phyloP scores from a whole-genome alignment of 768 basidiomycete species.

The Agrocybe pediades region DNA sequence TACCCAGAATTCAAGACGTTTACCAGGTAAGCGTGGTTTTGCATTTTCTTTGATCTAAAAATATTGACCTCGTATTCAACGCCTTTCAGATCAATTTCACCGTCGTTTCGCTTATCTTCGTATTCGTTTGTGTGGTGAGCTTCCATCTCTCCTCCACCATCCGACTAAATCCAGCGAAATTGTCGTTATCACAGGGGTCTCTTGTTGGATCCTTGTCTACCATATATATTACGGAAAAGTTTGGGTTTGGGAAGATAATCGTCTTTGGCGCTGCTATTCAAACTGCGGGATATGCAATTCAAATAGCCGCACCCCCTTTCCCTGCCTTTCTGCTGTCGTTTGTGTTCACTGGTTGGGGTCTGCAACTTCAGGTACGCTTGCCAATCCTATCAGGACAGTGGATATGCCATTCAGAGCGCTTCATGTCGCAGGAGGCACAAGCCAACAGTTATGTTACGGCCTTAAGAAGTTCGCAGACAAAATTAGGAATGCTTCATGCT shows the following conservation, averaged over 20 bases:
- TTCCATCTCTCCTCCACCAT: too few species aligned
- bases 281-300: neutral
- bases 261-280: neutral
- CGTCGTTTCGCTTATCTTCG: too few species aligned
- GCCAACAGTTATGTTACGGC: neutral
- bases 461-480: neutral
- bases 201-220: neutral
- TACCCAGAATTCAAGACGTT: slow-evolving; percentile 67
- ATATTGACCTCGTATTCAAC: neutral
- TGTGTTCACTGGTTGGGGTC: neutral
- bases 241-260: neutral
- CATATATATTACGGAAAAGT: neutral
- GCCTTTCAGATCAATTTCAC: too few species aligned
- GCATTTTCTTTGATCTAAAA: neutral
- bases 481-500: neutral
- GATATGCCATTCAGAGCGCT: neutral
- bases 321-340: neutral
- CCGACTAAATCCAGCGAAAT: too few species aligned
- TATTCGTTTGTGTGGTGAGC: too few species aligned
- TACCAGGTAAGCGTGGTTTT: slow-evolving; percentile 41
- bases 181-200: neutral
- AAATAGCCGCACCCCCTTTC: neutral
- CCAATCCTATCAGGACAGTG: neutral
- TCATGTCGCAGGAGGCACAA: neutral
- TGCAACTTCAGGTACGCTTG: neutral